Base-by-base conservation (phyloP, 352 stramenopile genomes). In the Phytophthora fragariaefolia region DNA sequence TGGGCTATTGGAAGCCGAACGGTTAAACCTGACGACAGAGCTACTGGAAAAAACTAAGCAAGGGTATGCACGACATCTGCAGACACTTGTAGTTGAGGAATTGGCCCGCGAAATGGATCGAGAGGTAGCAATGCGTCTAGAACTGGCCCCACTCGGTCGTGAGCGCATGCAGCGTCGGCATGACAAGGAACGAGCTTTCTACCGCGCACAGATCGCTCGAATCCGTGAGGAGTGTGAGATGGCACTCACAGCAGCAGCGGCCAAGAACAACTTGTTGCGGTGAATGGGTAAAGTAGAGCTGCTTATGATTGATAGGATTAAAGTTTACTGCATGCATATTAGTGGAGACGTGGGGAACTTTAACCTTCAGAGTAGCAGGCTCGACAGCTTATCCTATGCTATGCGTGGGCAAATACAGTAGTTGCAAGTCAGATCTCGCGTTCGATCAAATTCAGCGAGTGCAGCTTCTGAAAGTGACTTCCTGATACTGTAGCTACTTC, bases 241-340 rank as follows among this genome's bases (percentile, higher is more conserved):
- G 68, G 75, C 73, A 53, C 82, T 93, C 48, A 83, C 79, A 0
- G 57, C 80, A 0, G 79, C 77, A 6, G 89, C 89, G 67, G 79
- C 79, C 40, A 82, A 90, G 66, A 84, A 76, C 74, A 95, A 93
- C 62, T 62, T 95, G 26, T 69, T 95, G 17, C 79, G 87, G 9
- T 95, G 51, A 73, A 47, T 26, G 2, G 8, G n/a, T 15, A 42
- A 18, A 42, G 9, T 38, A 13, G n/a, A n/a, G n/a, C n/a, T n/a
- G n/a, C n/a, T n/a, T n/a, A n/a, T n/a, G n/a, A n/a, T n/a, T n/a
- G n/a, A n/a, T n/a, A n/a, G n/a, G n/a, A n/a, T n/a, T n/a, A n/a
- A n/a, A n/a, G n/a, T n/a, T n/a, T n/a, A n/a, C n/a, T n/a, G n/a
- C n/a, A n/a, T n/a, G n/a, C n/a, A n/a, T n/a, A n/a, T n/a, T n/a